Percentiles rank a stretch among this genome's conserved stretches.
Conservation (phyloP, 192 early-diverging fungal species). For the Backusella tarrabulga region DNA sequence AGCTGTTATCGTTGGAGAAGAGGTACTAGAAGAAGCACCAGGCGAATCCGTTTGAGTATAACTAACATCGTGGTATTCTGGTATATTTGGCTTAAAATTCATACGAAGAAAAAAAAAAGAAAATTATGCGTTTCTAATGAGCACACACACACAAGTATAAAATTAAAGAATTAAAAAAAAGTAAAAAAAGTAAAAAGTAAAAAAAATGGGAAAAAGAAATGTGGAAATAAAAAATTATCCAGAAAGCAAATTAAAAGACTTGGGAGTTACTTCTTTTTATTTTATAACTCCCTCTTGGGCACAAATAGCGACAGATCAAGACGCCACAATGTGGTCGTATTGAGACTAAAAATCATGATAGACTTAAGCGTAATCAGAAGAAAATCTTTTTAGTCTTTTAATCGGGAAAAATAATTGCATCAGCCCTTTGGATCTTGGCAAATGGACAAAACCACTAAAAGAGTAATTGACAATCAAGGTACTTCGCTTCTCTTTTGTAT, state of each 20-base stretch:
- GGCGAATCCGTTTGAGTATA: neutral
- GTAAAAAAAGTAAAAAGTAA: neutral
- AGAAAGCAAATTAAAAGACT: neutral
- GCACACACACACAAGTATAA: neutral
- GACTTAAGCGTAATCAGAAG: neutral
- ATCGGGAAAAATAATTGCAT: neutral
- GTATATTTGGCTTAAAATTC: neutral
- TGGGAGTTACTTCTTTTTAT: constrained; percentile 1
- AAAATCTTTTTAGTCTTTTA: neutral
- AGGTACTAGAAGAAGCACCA: neutral
- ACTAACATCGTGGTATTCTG: neutral
- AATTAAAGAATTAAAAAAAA: neutral
- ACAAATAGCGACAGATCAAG: neutral
- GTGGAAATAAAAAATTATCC: neutral
- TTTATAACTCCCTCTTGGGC: neutral
- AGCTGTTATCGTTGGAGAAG: constrained; percentile 2
- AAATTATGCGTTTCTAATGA: neutral
- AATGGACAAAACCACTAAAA: neutral
- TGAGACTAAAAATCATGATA: constrained; percentile 5
- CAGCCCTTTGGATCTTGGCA: neutral
- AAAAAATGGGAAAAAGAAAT: constrained; percentile 1
- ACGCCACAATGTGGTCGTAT: constrained; percentile 5
- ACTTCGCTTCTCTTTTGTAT: neutral
- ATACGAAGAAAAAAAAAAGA: neutral
- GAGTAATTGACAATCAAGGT: neutral